These are phyloP conservation scores for Capniomyces stellatus DNA, from an alignment of 371 early-diverging fungal genomes.

Conservation along the genomic window DNA sequence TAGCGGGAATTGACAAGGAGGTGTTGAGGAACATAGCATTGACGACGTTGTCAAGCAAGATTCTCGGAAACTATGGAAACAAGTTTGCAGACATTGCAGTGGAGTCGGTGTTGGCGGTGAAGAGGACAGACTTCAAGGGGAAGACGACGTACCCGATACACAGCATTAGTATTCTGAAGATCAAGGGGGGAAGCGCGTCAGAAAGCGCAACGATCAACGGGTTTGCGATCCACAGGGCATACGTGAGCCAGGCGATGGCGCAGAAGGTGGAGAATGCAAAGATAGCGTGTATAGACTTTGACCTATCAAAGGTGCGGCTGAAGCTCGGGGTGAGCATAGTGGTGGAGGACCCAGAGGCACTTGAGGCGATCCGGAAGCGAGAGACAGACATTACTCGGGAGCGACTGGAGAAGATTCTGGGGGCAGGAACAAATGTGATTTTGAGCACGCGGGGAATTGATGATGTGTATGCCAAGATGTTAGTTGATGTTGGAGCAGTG, in stretches of 20 bases:
- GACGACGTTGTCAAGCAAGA: conserved; percentile 98
- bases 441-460: conserved; percentile 99
- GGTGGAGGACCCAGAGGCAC: conserved; percentile 93
- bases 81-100: conserved; percentile 95
- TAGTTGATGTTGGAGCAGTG: conserved; percentile 85
- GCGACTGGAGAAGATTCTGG: conserved; percentile 88
- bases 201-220: conserved; percentile 90
- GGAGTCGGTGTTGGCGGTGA: conserved; percentile 87
- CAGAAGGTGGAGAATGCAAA: conserved; percentile 76
- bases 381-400: conserved; percentile 95
- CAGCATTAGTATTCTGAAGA: conserved; percentile 97
- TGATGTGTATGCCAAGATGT: conserved; percentile 94
- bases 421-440: conserved; percentile 95
- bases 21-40: conserved; percentile 92
- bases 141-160: conserved; percentile 93
- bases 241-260: conserved; percentile 80
- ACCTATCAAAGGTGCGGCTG: conserved; percentile 98
- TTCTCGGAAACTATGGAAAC: conserved; percentile 88
- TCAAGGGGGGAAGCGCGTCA: conserved; percentile 89
- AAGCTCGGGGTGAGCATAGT: conserved; percentile 95
- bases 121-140: conserved; percentile 64
- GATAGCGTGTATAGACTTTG: conserved; percentile 99
- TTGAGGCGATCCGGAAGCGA: conserved; percentile 95
- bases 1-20: conserved; percentile 81
- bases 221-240: conserved; percentile 97